Percentiles rank a stretch among this genome's conserved stretches.
Evolutionary conservation across 148 eudicot genomes (phyloP).

Genomic region (Mesembryanthemum crystallinum): DNA sequence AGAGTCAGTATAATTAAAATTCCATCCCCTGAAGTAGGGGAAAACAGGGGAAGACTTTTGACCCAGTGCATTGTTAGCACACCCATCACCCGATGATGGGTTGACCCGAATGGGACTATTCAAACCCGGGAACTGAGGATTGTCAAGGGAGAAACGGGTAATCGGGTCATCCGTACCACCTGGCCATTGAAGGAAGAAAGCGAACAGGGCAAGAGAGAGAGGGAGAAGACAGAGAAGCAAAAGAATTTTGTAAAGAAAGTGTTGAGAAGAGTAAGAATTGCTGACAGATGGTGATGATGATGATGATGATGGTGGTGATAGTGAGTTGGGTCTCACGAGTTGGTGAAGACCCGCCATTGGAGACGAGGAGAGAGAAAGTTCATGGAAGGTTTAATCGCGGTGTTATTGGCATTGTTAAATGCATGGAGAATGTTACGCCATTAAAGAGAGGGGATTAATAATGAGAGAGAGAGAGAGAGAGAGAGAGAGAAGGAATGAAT

Average conservation of each 20-base stretch:
- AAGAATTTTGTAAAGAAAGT: constrained; percentile 32
- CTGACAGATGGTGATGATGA: constrained; percentile 12
- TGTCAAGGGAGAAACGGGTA: constrained; percentile 34
- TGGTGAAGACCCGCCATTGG: constrained; percentile 57
- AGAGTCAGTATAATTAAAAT: constrained; percentile 35
- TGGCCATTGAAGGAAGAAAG: constrained; percentile 63
- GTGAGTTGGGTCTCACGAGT: constrained; percentile 42
- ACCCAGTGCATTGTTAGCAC: constrained; percentile 31
- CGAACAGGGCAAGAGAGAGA: constrained; percentile 43
- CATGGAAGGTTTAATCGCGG: neutral
- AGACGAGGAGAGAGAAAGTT: neutral
- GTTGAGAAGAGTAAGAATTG: constrained; percentile 29
- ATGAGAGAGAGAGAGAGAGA: neutral
- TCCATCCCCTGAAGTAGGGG: constrained; percentile 60
- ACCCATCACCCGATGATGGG: constrained; percentile 25
- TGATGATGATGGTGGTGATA: constrained; percentile 24
- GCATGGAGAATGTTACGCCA: constrained; percentile 14
- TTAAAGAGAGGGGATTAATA: neutral
- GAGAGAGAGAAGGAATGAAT: too few relatives aligned
- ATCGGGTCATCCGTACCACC: constrained; percentile 39
- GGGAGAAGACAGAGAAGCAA: constrained; percentile 47
- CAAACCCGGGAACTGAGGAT: constrained; percentile 38
- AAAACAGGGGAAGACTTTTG: constrained; percentile 44
- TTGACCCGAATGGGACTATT: constrained; percentile 13
- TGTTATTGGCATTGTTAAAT: neutral